Conservation (phyloP, 257 asterid genomes). For the Plectranthus barbatus region DNA sequence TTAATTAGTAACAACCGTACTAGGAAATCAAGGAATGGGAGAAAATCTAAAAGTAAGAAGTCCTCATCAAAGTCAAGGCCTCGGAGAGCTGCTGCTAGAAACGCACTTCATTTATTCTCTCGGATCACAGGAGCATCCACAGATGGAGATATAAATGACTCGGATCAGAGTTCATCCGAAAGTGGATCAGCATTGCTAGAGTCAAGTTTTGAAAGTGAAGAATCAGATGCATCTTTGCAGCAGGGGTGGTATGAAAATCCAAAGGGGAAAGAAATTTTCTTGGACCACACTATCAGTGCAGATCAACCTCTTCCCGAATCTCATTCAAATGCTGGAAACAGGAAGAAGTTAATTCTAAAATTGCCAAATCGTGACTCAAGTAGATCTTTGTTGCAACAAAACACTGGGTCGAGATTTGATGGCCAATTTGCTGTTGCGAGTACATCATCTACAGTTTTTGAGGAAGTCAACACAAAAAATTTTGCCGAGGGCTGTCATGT, state of each 20-base stretch:
- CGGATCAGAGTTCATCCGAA: slow-evolving; percentile 56
- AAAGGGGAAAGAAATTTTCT: slow-evolving; percentile 66
- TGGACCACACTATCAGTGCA: slow-evolving; percentile 37
- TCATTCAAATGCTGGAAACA: slow-evolving; percentile 37
- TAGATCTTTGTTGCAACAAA: slow-evolving; percentile 31
- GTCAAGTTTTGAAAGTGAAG: slow-evolving; percentile 65
- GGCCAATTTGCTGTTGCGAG: slow-evolving; percentile 37
- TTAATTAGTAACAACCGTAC: slow-evolving; percentile 28
- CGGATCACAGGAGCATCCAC: slow-evolving; percentile 75
- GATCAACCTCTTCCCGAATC: slow-evolving; percentile 35
- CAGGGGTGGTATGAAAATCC: slow-evolving; percentile 37
- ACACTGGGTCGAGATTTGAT: slow-evolving; percentile 16
- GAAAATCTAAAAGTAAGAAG: slow-evolving; percentile 44
- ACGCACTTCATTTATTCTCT: slow-evolving; percentile 89
- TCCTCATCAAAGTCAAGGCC: slow-evolving; percentile 77
- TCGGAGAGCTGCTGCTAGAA: slow-evolving; percentile 94
- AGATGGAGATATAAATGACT: slow-evolving; percentile 55
- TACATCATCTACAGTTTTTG: slow-evolving; percentile 39
- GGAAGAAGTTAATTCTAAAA: slow-evolving; percentile 69
- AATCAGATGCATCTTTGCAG: slow-evolving; percentile 57
- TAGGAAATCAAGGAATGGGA: slow-evolving; percentile 54
- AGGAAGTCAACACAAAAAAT: slow-evolving; percentile 22
- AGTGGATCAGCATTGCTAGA: slow-evolving; percentile 63
- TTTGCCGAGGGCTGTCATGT: slow-evolving; percentile 20
- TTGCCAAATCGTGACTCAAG: slow-evolving; percentile 68